Conservation (phyloP, 129 eudicot genomes). For the Escallonia rubra region DNA sequence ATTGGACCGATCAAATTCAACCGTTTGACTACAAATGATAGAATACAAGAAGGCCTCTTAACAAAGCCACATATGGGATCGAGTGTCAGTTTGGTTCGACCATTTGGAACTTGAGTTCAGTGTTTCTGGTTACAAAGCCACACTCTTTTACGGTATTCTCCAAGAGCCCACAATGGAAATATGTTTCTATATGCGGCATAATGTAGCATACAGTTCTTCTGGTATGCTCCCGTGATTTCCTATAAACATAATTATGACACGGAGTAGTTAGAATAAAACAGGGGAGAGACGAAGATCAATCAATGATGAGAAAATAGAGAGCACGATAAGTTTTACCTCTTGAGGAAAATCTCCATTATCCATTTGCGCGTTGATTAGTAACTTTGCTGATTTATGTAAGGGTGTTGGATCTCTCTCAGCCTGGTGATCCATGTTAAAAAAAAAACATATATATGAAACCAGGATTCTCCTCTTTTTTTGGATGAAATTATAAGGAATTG, state of each 20-base stretch:
- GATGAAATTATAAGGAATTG: too few relatives aligned
- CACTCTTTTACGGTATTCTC: background rate
- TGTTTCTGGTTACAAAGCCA: too few relatives aligned
- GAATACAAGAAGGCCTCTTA: too few relatives aligned
- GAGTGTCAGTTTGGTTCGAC: too few relatives aligned
- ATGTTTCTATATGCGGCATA: background rate
- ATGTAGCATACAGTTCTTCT: conserved; percentile 5
- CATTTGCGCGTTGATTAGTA: conserved; percentile 14
- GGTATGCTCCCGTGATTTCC: conserved; percentile 2
- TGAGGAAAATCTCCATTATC: conserved; percentile 30
- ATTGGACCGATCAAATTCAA: too few relatives aligned
- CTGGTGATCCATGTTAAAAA: background rate
- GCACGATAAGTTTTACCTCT: conserved; percentile 8
- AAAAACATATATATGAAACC: background rate
- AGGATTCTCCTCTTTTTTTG: too few relatives aligned
- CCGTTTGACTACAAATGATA: too few relatives aligned
- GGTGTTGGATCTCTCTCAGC: conserved; percentile 17
- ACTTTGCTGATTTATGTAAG: background rate
- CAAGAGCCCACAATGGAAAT: conserved; percentile 8
- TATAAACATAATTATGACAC: background rate
- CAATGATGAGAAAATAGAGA: too few relatives aligned
- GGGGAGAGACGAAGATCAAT: too few relatives aligned
- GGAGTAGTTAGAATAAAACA: too few relatives aligned
- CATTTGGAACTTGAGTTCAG: too few relatives aligned
- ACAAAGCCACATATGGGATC: too few relatives aligned